phyloP scores from a whole-genome alignment of 2,329 filamentous ascomycete species.

The Colletotrichum euphorbiae region DNA sequence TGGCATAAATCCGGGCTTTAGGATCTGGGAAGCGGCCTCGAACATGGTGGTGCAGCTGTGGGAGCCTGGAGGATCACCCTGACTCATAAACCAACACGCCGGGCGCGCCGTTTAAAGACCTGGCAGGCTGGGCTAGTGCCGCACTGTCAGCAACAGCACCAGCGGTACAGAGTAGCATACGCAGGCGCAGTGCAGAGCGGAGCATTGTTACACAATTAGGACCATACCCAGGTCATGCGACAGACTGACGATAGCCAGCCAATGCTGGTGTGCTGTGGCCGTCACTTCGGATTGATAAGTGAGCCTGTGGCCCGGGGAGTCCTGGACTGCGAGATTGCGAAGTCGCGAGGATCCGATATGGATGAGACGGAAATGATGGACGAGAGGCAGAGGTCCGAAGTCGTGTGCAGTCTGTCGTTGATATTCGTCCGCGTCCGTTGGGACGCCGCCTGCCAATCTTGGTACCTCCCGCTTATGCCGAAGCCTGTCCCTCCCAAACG shows the following conservation, averaged over 20 bases:
- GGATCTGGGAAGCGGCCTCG: neutral
- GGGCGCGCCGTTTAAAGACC: slow-evolving; percentile 35
- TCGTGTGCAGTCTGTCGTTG: slow-evolving; percentile 6
- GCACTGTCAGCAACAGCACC: too few species aligned
- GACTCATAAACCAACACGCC: slow-evolving; percentile 24
- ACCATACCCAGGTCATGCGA: slow-evolving; percentile 37
- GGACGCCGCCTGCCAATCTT: neutral
- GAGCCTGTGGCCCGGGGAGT: neutral
- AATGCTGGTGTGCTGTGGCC: slow-evolving; percentile 13
- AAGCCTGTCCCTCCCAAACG: neutral
- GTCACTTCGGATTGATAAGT: slow-evolving; percentile 9
- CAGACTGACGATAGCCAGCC: slow-evolving; percentile 9
- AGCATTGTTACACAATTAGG: slow-evolving; percentile 34
- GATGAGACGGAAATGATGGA: slow-evolving; percentile 17
- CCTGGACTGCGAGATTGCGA: slow-evolving; percentile 21
- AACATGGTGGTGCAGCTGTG: neutral
- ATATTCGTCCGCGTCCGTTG: slow-evolving; percentile 20
- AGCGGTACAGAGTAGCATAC: too few species aligned
- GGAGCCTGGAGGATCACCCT: slow-evolving; percentile 28
- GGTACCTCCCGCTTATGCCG: neutral
- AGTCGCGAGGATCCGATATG: slow-evolving; percentile 19
- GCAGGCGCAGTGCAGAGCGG: neutral
- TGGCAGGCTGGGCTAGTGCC: slow-evolving; percentile 33
- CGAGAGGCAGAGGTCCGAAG: neutral
- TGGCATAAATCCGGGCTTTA: neutral